Evolutionary conservation across 1,284 basidiomycete species (phyloP).

Genomic region (Cerioporus squamosus): DNA sequence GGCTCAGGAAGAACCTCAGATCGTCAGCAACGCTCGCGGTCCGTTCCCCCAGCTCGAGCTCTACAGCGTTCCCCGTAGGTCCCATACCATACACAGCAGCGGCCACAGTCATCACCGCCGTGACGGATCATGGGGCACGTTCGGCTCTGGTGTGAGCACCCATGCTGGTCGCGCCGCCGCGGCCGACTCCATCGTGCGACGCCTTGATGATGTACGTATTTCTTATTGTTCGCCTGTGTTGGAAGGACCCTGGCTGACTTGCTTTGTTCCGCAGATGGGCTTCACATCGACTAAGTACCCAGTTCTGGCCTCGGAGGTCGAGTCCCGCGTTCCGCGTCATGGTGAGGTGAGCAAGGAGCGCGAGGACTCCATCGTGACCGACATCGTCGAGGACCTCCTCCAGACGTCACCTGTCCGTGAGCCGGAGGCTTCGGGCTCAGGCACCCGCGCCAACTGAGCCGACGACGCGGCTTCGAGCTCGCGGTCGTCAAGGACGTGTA

Average conservation of each 20-base stretch:
- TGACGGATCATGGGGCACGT: conserved; percentile 12
- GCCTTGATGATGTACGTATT: conserved; percentile 29
- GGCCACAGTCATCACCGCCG: conserved; percentile 16
- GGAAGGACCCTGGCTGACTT: conserved; percentile 14
- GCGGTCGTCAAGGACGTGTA: conserved; percentile 3
- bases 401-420: conserved; percentile 18
- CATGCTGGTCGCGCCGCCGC: conserved; percentile 20
- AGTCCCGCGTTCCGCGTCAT: conserved; percentile 47
- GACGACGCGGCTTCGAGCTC: neutral
- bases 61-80: conserved; percentile 45
- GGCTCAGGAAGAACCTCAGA: conserved; percentile 33
- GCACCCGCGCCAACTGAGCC: conserved; percentile 9
- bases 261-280: conserved; percentile 60
- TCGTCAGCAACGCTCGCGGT: conserved; percentile 64
- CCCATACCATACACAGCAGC: conserved; percentile 32
- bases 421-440: conserved; percentile 24
- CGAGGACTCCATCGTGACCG: conserved; percentile 53
- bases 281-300: conserved; percentile 63
- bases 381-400: conserved; percentile 59
- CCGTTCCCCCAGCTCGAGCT: conserved; percentile 64
- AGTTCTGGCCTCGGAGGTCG: conserved; percentile 54
- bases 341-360: conserved; percentile 36
- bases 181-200: conserved; percentile 21
- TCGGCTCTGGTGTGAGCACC: conserved; percentile 7
- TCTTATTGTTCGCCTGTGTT: neutral